A percentile compares a stretch with the other conserved stretches of the same genome.
Conservation (phyloP, 2,329 filamentous ascomycete genomes). For the Teratosphaeria epicoccoides region DNA sequence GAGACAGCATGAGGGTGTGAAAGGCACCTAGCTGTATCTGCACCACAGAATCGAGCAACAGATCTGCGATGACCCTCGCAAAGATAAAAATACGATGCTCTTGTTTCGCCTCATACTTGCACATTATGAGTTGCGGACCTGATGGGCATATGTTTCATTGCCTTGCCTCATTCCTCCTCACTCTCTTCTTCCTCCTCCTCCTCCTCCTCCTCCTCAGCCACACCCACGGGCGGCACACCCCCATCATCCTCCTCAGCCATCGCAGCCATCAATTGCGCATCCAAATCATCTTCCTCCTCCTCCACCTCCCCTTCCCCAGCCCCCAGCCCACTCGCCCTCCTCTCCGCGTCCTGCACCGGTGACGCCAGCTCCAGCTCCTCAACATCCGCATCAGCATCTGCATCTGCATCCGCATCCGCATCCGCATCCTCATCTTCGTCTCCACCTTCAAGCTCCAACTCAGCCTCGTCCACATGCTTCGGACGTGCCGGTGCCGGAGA, state of each 20-base stretch:
- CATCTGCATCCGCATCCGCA: background rate
- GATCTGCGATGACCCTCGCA: no score
- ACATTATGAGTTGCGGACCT: no score
- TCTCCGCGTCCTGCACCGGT: background rate
- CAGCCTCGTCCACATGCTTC: background rate
- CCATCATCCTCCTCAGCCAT: background rate
- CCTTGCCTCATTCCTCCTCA: background rate
- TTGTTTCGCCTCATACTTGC: no score
- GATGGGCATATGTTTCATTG: no score
- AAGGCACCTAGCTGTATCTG: no score
- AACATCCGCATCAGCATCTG: background rate
- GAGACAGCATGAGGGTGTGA: no score
- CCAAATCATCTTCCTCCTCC: background rate
- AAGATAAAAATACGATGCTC: no score
- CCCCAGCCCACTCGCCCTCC: background rate
- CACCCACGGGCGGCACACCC: background rate
- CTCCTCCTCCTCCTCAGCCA: background rate
- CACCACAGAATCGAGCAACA: no score
- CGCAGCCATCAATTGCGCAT: background rate
- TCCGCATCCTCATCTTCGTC: background rate
- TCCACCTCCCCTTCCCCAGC: background rate
- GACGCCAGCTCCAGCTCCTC: background rate
- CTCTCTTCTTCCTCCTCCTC: background rate
- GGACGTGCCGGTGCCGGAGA: background rate
- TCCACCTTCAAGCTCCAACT: background rate